Base-by-base conservation (phyloP, 1,284 basidiomycete species). In the Laetiporus sulphureus region DNA sequence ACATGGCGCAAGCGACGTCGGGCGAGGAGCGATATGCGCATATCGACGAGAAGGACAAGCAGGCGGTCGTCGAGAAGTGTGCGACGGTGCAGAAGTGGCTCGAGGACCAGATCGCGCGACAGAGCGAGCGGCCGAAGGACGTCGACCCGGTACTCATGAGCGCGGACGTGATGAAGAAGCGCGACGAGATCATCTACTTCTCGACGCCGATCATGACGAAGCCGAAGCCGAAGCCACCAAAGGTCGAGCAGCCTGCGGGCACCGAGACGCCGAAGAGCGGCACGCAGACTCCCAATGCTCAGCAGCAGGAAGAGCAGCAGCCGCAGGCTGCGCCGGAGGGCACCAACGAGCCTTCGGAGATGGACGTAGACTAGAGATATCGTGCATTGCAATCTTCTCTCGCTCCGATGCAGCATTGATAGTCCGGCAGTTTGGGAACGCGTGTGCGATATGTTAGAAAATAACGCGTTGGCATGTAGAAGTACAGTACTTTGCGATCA, bases 81-180 rank as follows among this genome's bases (percentile, higher is more conserved):
- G 84, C 89, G 38, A 91, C 80, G 21, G 70, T 85, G 34, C 86
- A 91, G 67, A 87, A 94, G 66, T 96, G 93, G 93, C 76, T 97
- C 49, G 88, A 94, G 57, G 91, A 96, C 71, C 78, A 86, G 72
- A 78, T 81, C 47, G 82, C 79, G 46, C 73, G 84, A 55, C 93
- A 96, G 72, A 71, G 75, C 19, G 93, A 96, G 72, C 73, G 79
- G 49, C 68, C 83, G 60, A 93, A 94, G 79, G 85, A 89, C 59
- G 79, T 83, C 48, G 83, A 94, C 62, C 83, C 91, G 20, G 77
- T 91, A 49, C 66, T 95, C 63, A 90, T 75, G 44, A 77, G 72
- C 40, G 79, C 69, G 42, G 91, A 96, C 62, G 84, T 95, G 52
- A 61, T 71, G 64, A 91, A 91, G 82, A 88, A 84, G 74, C 75